Conservation (phyloP, 2,329 filamentous ascomycete genomes). For the Pezicula neosporulosa region DNA sequence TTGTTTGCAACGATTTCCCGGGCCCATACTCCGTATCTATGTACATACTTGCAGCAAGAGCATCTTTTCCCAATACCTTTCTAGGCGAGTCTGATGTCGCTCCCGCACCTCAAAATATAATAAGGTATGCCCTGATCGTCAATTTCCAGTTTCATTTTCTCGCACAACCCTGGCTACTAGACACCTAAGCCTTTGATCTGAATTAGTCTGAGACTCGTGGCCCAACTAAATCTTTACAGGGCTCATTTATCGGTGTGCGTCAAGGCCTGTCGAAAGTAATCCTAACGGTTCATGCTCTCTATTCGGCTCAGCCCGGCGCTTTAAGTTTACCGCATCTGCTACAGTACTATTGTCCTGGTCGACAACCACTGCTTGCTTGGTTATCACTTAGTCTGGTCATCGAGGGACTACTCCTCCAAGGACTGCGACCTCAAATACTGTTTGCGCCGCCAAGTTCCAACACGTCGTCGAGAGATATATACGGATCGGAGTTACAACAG, state of each 20-base stretch:
- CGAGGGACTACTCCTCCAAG: constrained; percentile 5
- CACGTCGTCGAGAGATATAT: not conserved
- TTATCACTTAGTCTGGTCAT: constrained; percentile 6
- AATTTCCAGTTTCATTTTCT: constrained; percentile 16
- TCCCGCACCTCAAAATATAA: constrained; percentile 9
- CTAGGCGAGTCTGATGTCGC: not conserved
- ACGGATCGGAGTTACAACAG: not conserved
- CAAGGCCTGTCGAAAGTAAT: constrained; percentile 5
- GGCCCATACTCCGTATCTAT: no score
- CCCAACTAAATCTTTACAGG: constrained; percentile 20
- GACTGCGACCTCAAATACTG: not conserved
- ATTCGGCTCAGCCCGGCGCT: constrained; percentile 12
- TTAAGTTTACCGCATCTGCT: constrained; percentile 17
- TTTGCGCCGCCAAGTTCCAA: not conserved
- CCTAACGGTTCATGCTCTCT: constrained; percentile 1
- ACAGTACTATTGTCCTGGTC: constrained; percentile 6
- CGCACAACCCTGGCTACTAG: constrained; percentile 1
- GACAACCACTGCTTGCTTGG: constrained; percentile 8
- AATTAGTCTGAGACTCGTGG: constrained; percentile 21
- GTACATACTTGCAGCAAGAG: no score
- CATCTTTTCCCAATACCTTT: no score
- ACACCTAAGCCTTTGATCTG: constrained; percentile 12
- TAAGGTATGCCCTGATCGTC: constrained; percentile 21
- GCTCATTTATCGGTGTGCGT: constrained; percentile 14
- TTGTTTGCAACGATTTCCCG: no score